These are phyloP conservation scores for Pterulicium gracile DNA, from an alignment of 1,284 basidiomycete species.

Conservation along the genomic window DNA sequence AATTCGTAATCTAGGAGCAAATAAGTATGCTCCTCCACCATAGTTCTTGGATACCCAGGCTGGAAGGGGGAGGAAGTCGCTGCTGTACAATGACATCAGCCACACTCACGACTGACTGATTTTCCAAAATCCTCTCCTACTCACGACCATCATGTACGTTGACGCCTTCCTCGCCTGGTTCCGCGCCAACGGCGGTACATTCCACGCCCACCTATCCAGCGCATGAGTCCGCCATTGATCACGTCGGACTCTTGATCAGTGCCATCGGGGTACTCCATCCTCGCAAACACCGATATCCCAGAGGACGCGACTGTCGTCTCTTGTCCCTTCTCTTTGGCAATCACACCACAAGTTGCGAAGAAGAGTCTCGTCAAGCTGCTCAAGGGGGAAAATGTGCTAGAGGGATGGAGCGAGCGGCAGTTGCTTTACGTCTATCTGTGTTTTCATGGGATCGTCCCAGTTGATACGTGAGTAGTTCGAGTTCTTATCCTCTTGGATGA, in stretches of 20 bases:
- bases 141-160: slow-evolving; percentile 4
- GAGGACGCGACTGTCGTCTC: slow-evolving; percentile 51
- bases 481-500: slow-evolving; percentile 18
- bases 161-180: slow-evolving; percentile 37
- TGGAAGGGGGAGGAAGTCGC: too few species aligned
- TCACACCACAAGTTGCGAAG: slow-evolving; percentile 47
- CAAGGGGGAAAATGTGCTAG: slow-evolving; percentile 14
- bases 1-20: too few species aligned
- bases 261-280: slow-evolving; percentile 45
- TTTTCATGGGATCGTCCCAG: slow-evolving; percentile 52
- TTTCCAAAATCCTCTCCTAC: too few species aligned
- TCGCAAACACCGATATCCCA: slow-evolving; percentile 37
- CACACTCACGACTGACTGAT: too few species aligned
- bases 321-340: slow-evolving; percentile 64
- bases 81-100: too few species aligned
- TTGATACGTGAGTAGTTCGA: slow-evolving; percentile 13
- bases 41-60: too few species aligned
- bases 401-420: slow-evolving; percentile 58
- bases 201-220: slow-evolving; percentile 37
- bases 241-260: slow-evolving; percentile 23
- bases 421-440: slow-evolving; percentile 61
- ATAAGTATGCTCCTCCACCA: too few species aligned
- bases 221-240: too few species aligned
- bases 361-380: slow-evolving; percentile 33
- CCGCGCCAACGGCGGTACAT: slow-evolving; percentile 31